These are phyloP conservation scores for Aspergillus flavus DNA, from an alignment of 2,329 filamentous ascomycete genomes.

Conservation along the genomic window DNA sequence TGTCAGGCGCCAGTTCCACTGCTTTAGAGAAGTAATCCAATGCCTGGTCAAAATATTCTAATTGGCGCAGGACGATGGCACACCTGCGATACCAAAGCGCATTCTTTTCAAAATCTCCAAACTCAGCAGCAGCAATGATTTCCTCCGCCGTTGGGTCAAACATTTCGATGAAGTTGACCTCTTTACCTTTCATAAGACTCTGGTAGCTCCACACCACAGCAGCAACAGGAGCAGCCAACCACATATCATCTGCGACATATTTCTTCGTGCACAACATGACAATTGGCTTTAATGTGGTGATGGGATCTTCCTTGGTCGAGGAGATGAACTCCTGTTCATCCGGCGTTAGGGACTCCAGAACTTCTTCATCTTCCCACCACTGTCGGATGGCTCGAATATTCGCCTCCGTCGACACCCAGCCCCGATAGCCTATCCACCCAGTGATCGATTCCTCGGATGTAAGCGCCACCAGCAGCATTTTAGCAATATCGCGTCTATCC, in stretches of 20 bases:
- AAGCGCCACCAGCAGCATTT: neutral
- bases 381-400: neutral
- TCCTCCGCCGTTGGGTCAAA: conserved; percentile 1
- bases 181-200: neutral
- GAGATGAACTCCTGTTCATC: conserved; percentile 5
- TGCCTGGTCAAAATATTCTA: neutral
- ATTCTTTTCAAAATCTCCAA: conserved; percentile 2
- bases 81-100: conserved; percentile 7
- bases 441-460: neutral
- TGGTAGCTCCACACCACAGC: conserved; percentile 7
- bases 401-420: neutral
- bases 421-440: neutral
- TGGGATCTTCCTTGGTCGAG: neutral
- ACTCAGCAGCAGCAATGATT: conserved; percentile 11
- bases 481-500: neutral
- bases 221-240: neutral
- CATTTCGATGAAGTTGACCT: neutral
- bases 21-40: conserved; percentile 6
- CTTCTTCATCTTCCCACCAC: neutral
- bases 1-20: conserved; percentile 3
- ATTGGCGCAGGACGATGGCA: conserved; percentile 4
- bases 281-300: neutral
- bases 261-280: conserved; percentile 1
- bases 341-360: neutral
- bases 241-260: conserved; percentile 3